Conservation (phyloP, 2,329 filamentous ascomycete species). For the Pseudopyrenochaeta lycopersici region DNA sequence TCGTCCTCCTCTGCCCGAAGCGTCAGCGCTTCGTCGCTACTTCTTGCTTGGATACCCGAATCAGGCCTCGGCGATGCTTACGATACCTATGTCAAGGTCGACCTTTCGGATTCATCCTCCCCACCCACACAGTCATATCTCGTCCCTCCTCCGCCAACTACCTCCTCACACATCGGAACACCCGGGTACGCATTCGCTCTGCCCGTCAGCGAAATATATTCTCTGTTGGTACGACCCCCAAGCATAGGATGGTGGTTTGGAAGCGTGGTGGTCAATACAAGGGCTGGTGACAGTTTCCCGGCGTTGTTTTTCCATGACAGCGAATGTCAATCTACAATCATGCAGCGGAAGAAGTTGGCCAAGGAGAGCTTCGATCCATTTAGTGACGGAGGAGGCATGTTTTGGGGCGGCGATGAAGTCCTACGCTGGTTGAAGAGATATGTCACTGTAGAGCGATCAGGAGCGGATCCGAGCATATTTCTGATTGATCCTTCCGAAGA, state of each 20-base stretch:
- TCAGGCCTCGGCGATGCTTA: slow-evolving; percentile 82
- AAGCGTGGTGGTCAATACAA: slow-evolving; percentile 90
- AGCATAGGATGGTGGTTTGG: slow-evolving; percentile 99
- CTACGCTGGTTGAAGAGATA: slow-evolving; percentile 89
- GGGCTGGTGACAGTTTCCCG: slow-evolving; percentile 90
- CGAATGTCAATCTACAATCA: slow-evolving; percentile 93
- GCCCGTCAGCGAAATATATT: slow-evolving; percentile 89
- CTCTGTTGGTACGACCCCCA: slow-evolving; percentile 86
- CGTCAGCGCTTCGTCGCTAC: slow-evolving; percentile 72
- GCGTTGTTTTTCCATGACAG: slow-evolving; percentile 97
- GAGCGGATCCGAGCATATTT: slow-evolving; percentile 89
- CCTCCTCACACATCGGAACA: slow-evolving; percentile 75
- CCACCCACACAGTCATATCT: slow-evolving; percentile 88
- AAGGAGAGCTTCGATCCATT: slow-evolving; percentile 91
- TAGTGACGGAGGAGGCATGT: slow-evolving; percentile 83
- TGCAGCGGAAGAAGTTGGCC: slow-evolving; percentile 88
- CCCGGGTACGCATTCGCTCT: slow-evolving; percentile 91
- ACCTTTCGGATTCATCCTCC: slow-evolving; percentile 81
- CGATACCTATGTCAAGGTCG: slow-evolving; percentile 93
- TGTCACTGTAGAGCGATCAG: slow-evolving; percentile 81
- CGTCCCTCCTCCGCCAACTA: slow-evolving; percentile 88
- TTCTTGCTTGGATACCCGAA: slow-evolving; percentile 95
- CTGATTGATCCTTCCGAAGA: slow-evolving; percentile 86
- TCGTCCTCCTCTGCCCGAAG: slow-evolving; percentile 54
- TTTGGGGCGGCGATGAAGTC: slow-evolving; percentile 98